Evolutionary conservation across 345 rosid genomes (phyloP).

Genomic region (Aquilaria yunnanensis): DNA sequence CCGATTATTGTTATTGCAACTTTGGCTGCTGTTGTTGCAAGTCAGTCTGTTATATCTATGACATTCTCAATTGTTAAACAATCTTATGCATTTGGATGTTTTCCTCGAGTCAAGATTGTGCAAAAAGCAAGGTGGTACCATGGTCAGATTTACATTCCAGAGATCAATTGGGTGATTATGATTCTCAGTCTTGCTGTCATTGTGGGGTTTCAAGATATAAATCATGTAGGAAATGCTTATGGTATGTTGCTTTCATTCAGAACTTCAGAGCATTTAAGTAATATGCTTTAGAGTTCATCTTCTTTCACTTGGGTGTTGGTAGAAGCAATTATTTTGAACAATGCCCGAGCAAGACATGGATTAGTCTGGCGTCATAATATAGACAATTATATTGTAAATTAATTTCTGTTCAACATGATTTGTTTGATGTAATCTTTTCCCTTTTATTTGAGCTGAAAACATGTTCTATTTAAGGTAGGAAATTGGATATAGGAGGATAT

Average conservation of each 20-base stretch:
- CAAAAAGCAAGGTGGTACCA: conserved; percentile 75
- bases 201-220: conserved; percentile 51
- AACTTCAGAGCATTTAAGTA: background rate
- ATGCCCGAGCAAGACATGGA: too few species aligned
- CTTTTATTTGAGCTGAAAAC: too few species aligned
- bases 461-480: too few species aligned
- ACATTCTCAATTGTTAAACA: conserved; percentile 80
- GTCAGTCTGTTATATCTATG: conserved; percentile 77
- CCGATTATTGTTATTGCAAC: conserved; percentile 66
- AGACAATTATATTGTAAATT: too few species aligned
- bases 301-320: background rate
- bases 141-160: conserved; percentile 89
- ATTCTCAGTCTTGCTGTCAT: conserved; percentile 70
- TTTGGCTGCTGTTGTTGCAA: conserved; percentile 75
- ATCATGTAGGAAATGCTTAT: conserved; percentile 69
- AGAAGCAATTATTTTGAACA: too few species aligned
- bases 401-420: too few species aligned
- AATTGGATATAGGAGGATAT: too few species aligned
- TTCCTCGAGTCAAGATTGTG: conserved; percentile 89
- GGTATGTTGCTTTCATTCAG: conserved; percentile 37
- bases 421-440: too few species aligned
- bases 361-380: too few species aligned
- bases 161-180: conserved; percentile 95
- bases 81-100: conserved; percentile 84
- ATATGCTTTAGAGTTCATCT: background rate